These are phyloP conservation scores for Diaporthe destruens DNA, from an alignment of 2,329 filamentous ascomycete species.

Conservation along the genomic window DNA sequence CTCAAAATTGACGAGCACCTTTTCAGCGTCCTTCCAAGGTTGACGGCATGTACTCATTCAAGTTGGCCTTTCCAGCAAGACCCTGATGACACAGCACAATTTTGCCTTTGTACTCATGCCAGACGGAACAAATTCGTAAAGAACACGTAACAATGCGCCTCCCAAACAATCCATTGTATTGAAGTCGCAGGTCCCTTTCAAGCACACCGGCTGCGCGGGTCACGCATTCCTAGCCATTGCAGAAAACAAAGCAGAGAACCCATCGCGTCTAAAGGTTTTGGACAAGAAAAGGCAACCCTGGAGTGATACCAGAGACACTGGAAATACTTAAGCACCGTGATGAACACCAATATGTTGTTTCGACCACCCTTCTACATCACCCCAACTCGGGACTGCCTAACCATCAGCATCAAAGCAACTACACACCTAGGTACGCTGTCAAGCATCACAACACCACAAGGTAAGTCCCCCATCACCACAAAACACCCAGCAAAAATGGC, in stretches of 20 bases:
- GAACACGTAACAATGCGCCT: accelerated
- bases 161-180: background rate
- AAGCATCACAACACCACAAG: background rate
- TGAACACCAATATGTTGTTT: no score
- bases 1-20: background rate
- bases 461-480: background rate
- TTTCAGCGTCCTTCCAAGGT: no score
- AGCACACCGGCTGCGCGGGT: accelerated
- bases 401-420: background rate
- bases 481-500: background rate
- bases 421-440: no score
- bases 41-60: background rate
- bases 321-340: background rate
- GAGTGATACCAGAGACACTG: accelerated
- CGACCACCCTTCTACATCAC: background rate
- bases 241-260: background rate
- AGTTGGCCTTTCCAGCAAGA: background rate
- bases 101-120: background rate
- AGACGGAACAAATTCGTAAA: background rate
- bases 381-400: background rate
- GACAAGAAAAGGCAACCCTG: background rate
- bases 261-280: background rate
- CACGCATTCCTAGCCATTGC: accelerated
- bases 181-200: background rate
- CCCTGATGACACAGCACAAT: background rate